These are phyloP conservation scores for Blastomyces percursus DNA, from an alignment of 2,329 filamentous ascomycete genomes.

Conservation along the genomic window DNA sequence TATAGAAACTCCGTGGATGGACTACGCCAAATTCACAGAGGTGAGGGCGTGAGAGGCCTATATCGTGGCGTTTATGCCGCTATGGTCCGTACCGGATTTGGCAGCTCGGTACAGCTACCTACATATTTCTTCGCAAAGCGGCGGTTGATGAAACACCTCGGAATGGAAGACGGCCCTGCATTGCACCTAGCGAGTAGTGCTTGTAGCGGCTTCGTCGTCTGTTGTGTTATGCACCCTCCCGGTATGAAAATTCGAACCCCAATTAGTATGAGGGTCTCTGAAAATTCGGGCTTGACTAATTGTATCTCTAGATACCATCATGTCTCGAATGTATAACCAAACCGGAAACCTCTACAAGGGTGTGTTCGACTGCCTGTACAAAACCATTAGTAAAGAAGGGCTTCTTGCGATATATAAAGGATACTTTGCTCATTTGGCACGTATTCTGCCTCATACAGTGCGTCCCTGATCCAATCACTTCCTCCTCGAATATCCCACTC, in stretches of 20 bases:
- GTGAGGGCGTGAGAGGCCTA: constrained; percentile 67
- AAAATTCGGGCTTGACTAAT: constrained; percentile 6
- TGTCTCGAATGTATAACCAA: constrained; percentile 98
- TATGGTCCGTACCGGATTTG: constrained; percentile 93
- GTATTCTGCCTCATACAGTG: constrained; percentile 86
- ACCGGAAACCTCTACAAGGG: constrained; percentile 93
- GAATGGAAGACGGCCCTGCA: constrained; percentile 80
- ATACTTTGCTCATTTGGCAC: constrained; percentile 84
- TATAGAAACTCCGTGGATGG: constrained; percentile 83
- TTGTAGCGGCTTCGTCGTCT: constrained; percentile 88
- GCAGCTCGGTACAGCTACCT: constrained; percentile 88
- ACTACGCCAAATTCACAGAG: constrained; percentile 62
- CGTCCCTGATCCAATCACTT: constrained; percentile 17
- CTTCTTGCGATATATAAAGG: constrained; percentile 94
- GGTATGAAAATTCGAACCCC: constrained; percentile 40
- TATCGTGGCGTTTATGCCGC: constrained; percentile 87
- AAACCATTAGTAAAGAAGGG: constrained; percentile 86
- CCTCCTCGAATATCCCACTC: constrained; percentile 5
- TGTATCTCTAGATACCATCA: constrained; percentile 64
- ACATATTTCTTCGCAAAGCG: constrained; percentile 98
- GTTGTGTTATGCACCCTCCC: constrained; percentile 95
- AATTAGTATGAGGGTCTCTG: background rate
- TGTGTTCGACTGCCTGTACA: constrained; percentile 80
- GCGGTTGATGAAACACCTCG: constrained; percentile 65
- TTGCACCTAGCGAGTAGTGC: constrained; percentile 83